These are phyloP conservation scores for Symmetrospora coprosmae DNA, from an alignment of 768 basidiomycete genomes.

Conservation along the genomic window DNA sequence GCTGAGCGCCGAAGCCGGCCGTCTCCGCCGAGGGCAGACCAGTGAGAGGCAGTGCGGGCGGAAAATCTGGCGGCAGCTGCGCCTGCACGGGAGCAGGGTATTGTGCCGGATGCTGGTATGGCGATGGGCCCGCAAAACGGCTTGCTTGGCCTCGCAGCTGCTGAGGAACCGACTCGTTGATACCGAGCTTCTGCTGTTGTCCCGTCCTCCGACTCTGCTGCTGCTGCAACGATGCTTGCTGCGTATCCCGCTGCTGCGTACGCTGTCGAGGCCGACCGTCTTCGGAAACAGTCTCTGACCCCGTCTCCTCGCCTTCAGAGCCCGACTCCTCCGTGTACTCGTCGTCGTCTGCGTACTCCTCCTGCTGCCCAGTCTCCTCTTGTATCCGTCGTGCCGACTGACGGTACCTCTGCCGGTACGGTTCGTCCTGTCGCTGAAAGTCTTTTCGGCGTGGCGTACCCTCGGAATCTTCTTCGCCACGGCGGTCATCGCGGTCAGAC, in stretches of 20 bases:
- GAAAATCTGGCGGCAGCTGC: conserved; percentile 9
- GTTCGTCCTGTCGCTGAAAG: no score
- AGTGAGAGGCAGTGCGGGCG: no score
- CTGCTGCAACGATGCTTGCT: background rate
- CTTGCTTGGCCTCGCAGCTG: no score
- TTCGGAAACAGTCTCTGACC: background rate
- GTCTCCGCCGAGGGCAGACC: no score
- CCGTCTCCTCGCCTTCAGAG: background rate
- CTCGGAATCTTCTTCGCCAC: background rate
- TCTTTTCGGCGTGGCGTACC: background rate
- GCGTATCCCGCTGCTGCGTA: background rate
- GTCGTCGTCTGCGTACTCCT: background rate
- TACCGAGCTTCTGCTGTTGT: no score
- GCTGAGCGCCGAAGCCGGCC: no score
- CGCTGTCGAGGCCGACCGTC: background rate
- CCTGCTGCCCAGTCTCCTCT: background rate
- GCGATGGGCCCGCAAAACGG: background rate
- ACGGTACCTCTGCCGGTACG: background rate
- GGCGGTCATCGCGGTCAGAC: background rate
- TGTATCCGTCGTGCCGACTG: background rate
- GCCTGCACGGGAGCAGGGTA: conserved; percentile 9
- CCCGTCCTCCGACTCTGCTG: no score
- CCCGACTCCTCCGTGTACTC: background rate
- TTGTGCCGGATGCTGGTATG: conserved; percentile 20
- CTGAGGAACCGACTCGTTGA: no score